These are phyloP conservation scores for Phialophora expanda DNA, from an alignment of 2,329 filamentous ascomycete genomes.

Conservation along the genomic window DNA sequence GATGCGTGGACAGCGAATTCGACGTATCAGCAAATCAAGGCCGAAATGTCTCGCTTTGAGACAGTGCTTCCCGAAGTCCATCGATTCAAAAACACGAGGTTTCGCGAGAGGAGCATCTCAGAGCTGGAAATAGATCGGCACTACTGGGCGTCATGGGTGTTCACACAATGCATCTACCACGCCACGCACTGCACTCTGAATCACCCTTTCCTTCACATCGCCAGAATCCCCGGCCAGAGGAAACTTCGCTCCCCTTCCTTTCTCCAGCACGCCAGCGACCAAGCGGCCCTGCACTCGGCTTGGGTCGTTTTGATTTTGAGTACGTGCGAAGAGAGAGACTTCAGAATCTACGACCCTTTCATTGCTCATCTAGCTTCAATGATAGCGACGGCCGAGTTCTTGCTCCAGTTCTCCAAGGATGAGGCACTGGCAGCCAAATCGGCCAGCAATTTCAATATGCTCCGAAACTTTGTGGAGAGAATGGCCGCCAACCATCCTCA, in stretches of 20 bases:
- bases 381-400: conserved; percentile 31
- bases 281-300: conserved; percentile 32
- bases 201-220: conserved; percentile 36
- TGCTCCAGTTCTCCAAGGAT: conserved; percentile 35
- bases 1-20: conserved; percentile 32
- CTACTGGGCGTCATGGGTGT: conserved; percentile 36
- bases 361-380: conserved; percentile 34
- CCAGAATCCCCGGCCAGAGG: conserved; percentile 28
- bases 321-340: conserved; percentile 27
- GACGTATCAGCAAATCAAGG: conserved; percentile 33
- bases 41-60: conserved; percentile 34
- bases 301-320: conserved; percentile 33
- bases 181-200: conserved; percentile 34
- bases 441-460: conserved; percentile 28
- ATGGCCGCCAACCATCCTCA: conserved; percentile 28
- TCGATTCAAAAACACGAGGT: conserved; percentile 32
- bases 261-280: conserved; percentile 36
- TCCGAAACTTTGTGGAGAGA: conserved; percentile 29
- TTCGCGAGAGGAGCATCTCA: conserved; percentile 19
- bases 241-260: conserved; percentile 35
- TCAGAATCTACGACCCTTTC: conserved; percentile 34
- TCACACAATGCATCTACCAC: conserved; percentile 35
- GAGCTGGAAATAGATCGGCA: conserved; percentile 24
- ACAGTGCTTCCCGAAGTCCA: conserved; percentile 33
- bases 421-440: conserved; percentile 24